These are phyloP conservation scores for Geotrichum phurueaensis DNA, from an alignment of 1,139 yeast genomes.

Conservation along the genomic window DNA sequence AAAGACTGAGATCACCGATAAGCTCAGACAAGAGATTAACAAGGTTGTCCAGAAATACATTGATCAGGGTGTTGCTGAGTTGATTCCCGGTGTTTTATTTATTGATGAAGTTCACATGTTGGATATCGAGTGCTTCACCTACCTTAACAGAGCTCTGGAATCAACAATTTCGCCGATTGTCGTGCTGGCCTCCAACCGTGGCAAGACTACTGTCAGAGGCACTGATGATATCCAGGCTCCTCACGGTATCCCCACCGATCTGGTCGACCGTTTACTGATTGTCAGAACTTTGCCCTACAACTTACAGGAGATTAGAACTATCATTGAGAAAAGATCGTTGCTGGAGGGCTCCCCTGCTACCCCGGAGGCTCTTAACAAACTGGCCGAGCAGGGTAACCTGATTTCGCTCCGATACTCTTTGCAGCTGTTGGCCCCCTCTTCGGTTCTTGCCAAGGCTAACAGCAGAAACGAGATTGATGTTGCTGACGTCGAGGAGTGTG, in stretches of 20 bases:
- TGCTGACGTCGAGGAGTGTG: conserved; percentile 81
- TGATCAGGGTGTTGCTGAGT: conserved; percentile 96
- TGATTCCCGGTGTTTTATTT: conserved; percentile 94
- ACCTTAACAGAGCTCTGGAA: conserved; percentile 88
- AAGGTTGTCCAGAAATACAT: conserved; percentile 93
- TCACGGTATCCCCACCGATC: conserved; percentile 95
- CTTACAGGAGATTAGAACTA: conserved; percentile 73
- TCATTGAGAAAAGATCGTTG: conserved; percentile 72
- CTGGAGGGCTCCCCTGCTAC: conserved; percentile 65
- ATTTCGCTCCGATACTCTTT: conserved; percentile 87
- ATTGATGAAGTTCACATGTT: conserved; percentile 98
- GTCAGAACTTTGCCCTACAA: conserved; percentile 86
- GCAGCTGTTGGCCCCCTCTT: conserved; percentile 87
- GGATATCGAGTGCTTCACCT: conserved; percentile 92
- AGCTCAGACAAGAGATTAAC: conserved; percentile 86
- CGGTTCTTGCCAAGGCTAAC: conserved; percentile 67
- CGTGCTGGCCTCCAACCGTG: conserved; percentile 91
- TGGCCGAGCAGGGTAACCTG: conserved; percentile 64
- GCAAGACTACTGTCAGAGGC: conserved; percentile 85
- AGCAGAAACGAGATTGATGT: conserved; percentile 66
- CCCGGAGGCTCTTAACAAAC: conserved; percentile 61
- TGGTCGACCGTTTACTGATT: conserved; percentile 82
- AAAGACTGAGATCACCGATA: conserved; percentile 97
- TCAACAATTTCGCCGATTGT: conserved; percentile 90
- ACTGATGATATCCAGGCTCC: conserved; percentile 86